A percentile compares a stretch with the other conserved stretches of the same genome.
Conservation (phyloP, 176 grass and related monocot species). For the Musa schizocarpa region DNA sequence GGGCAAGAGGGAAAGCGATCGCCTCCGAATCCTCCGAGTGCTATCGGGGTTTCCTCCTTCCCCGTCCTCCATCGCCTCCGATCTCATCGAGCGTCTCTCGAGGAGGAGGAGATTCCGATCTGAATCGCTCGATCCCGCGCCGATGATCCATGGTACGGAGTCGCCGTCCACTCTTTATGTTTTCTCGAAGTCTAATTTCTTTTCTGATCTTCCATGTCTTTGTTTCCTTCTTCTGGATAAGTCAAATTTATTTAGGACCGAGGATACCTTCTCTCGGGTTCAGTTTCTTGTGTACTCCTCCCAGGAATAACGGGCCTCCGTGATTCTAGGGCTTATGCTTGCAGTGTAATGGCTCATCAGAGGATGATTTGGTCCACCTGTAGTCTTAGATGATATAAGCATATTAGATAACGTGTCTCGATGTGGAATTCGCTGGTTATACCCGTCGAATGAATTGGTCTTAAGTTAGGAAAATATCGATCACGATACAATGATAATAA, state of each 20-base stretch:
- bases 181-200: neutral
- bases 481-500: neutral
- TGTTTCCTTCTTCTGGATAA: neutral
- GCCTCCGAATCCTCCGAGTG: no score
- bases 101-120: slow-evolving; percentile 6
- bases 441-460: neutral
- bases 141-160: slow-evolving; percentile 6
- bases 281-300: neutral
- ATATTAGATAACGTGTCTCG: neutral
- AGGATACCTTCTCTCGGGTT: neutral
- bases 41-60: neutral
- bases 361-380: neutral
- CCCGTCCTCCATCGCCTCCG: neutral
- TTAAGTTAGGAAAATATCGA: neutral
- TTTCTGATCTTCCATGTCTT: neutral
- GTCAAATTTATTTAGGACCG: neutral
- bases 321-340: neutral
- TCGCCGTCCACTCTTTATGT: neutral
- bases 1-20: neutral
- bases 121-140: neutral
- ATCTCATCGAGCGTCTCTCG: neutral
- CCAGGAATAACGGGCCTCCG: neutral
- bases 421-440: neutral
- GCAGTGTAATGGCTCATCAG: neutral
- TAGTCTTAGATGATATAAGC: neutral